Base-by-base conservation (phyloP, 2,329 filamentous ascomycete species). In the Stagonosporopsis rhizophila region DNA sequence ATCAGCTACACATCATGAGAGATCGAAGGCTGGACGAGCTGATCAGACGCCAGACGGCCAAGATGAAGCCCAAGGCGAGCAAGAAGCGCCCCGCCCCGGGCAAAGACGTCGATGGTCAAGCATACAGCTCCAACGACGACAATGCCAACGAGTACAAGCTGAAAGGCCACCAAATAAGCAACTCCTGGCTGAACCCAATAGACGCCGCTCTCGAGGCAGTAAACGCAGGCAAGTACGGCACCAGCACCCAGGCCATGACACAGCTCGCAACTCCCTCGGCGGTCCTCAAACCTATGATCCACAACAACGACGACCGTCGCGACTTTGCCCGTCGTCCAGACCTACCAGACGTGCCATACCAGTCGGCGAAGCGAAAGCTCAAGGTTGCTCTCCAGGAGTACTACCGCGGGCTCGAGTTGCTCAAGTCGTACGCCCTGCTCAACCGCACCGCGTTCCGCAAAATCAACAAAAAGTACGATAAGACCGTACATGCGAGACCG, bases 391-490 rank as follows among this genome's bases (percentile, higher is more conserved):
- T 98, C 45, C 90, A 96, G 68, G 95, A 98, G 74, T 96, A 92
- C 73, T 98, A 99, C 73, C 89, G 94, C 19, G 89, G 91, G 0
- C 82, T 99, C 14, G 95, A 99, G 73, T 80, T 98, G 41, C 83
- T 99, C 56, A 98, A 97, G 78, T 90, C 91, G 0, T 99, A 96
- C 68, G 89, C 92, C 1, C 79, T 96, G 20, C 82, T 97, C 14
- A 99, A 99, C 74, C 86, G 92, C 44, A 96, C 92, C 0, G 95
- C 92, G 0, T 98, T 98, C 71, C 88, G 93, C 28, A 99, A 99
- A 76, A 92, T 99, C 72, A 97, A 96, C 78, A 99, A 99, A 76
- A 99, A 99, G 77, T 98, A 96, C 73, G 93, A 98, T 81, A 99
- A 98, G 78, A 87, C 89, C 2, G 87, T 92, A 53, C 86, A 92